phyloP scores from a whole-genome alignment of 257 asterid species.

The Verbascum thapsus region DNA sequence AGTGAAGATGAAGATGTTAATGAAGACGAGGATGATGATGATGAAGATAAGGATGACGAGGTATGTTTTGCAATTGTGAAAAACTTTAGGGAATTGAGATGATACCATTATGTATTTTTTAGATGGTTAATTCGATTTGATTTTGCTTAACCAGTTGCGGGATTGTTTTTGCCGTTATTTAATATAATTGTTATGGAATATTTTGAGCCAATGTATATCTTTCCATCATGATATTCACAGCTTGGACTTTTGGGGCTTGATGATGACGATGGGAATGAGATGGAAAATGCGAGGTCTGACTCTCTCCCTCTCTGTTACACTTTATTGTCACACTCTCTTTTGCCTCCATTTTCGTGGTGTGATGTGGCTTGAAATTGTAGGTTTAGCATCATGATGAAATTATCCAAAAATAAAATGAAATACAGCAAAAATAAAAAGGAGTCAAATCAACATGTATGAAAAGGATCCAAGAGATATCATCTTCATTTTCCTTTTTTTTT shows the following conservation, averaged over 20 bases:
- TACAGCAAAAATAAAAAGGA: background rate
- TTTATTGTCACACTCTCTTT: constrained; percentile 4
- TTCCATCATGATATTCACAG: constrained; percentile 39
- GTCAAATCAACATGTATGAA: background rate
- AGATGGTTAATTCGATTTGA: constrained; percentile 1
- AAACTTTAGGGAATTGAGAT: constrained; percentile 12
- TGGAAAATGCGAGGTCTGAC: constrained; percentile 62
- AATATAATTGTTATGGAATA: constrained; percentile 9
- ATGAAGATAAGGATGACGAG: constrained; percentile 54
- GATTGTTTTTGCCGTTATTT: background rate
- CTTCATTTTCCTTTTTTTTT: background rate
- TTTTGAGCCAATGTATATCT: constrained; percentile 26
- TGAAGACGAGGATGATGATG: constrained; percentile 51
- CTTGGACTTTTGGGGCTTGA: constrained; percentile 71
- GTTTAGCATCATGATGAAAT: background rate
- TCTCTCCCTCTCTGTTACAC: constrained; percentile 1
- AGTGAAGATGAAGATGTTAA: constrained; percentile 38
- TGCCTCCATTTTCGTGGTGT: background rate
- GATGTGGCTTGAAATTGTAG: background rate
- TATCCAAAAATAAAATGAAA: background rate
- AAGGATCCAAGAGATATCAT: background rate
- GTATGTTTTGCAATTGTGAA: constrained; percentile 41
- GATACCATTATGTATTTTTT: background rate
- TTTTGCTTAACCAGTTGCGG: constrained; percentile 21
- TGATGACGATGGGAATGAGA: constrained; percentile 43